Base-by-base conservation (phyloP, 2,329 filamentous ascomycete genomes). In the Blastomyces gilchristii region DNA sequence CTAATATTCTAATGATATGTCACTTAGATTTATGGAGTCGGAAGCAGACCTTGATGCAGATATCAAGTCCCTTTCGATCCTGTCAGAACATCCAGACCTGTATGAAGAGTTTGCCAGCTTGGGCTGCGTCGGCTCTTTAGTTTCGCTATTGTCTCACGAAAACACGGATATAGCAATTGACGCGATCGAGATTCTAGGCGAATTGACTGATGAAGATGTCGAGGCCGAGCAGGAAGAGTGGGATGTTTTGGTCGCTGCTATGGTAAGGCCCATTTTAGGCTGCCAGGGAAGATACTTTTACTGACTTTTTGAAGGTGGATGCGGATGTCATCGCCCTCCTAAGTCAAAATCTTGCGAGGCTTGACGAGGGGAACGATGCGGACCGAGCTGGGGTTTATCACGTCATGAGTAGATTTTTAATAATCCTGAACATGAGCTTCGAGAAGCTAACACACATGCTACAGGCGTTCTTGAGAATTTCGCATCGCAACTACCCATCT, bases 161-260 rank as follows among this genome's bases (percentile, higher is more conserved):
- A 99, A 99, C 73, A 93, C 92, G 0, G 94, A 99, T 71, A 95
- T 99, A 67, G 91, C 94, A 12, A 96, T 97, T 69, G 90, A 88
- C 66, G 90, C 88, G 0, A 87, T 96, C 59, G 89, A 97, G 77
- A 89, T 97, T 57, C 85, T 99, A 60, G 87, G 85, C 63, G 94
- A 99, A 77, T 79, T 97, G 68, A 95, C 91, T 16, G 94, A 97
- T 70, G 92, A 99, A 72, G 93, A 97, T 71, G 90, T 96, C 1
- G 82, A 87, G 52, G 90, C 89, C 1, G 85, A 88, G 64, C 87
- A 91, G 69, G 85, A 85, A 62, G 86, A 97, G 70, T 97, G 92
- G 91, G 85, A 88, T 65, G 80, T 77, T 0, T 77, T 99, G 9
- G 90, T 92, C 0, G 78, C 82, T 66, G 81, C 83, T 1, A 81